A percentile compares a stretch with the other conserved stretches of the same genome.
Conservation (phyloP, 169 alveolate species). For the Plasmodium inui region DNA sequence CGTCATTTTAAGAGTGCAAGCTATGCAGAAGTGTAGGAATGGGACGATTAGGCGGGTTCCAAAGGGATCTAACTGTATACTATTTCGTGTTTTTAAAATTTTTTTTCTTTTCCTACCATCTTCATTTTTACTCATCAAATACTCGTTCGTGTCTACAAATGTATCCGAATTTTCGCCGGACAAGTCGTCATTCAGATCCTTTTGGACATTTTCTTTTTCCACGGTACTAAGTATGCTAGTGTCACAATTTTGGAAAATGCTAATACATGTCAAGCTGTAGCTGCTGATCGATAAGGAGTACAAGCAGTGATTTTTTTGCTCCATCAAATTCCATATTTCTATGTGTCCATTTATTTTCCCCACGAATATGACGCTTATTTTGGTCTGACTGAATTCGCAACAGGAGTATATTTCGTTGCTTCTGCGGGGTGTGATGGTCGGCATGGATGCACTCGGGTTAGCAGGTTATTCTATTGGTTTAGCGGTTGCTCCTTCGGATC, state of each 20-base stretch:
- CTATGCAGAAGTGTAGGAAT: background rate
- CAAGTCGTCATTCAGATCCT: background rate
- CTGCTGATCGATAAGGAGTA: conserved; percentile 59
- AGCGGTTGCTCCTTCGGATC: background rate
- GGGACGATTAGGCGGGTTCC: background rate
- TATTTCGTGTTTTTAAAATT: background rate
- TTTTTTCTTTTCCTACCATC: conserved; percentile 47
- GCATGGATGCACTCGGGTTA: background rate
- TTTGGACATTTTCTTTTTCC: conserved; percentile 12
- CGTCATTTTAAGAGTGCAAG: background rate
- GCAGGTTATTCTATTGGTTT: background rate
- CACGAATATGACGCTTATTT: conserved; percentile 58
- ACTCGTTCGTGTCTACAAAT: conserved; percentile 70
- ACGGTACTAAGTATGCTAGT: background rate
- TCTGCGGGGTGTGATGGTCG: background rate
- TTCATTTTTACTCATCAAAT: conserved; percentile 55
- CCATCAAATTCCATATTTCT: conserved; percentile 73
- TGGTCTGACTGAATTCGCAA: conserved; percentile 70
- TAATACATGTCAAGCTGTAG: conserved; percentile 64
- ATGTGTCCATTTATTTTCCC: conserved; percentile 75
- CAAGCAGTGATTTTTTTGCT: conserved; percentile 47
- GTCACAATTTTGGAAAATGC: conserved; percentile 41
- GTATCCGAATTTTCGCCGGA: conserved; percentile 24
- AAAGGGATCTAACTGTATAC: background rate
- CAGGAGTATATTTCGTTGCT: conserved; percentile 74